Evolutionary conservation across 2,329 filamentous ascomycete genomes (phyloP), one percentile per base, ranked within the genome.

Genomic region (Diaporthe humulicola): DNA sequence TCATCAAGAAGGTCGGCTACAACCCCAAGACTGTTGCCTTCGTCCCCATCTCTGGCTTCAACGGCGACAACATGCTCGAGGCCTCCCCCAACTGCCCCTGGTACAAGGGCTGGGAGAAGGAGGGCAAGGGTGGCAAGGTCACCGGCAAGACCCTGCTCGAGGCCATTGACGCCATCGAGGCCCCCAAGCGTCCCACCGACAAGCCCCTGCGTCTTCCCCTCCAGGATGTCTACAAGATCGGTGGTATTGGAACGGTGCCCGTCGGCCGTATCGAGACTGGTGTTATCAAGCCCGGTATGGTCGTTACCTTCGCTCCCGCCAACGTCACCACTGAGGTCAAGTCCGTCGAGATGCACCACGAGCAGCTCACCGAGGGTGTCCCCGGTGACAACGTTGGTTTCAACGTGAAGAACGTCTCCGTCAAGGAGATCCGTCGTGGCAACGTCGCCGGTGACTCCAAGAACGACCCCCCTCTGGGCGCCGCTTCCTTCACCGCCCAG

Each of bases 1-100:
- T 98, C 95, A 98, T 99, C 95, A 99, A 98, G 96, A 98, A 99
- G 95, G 96, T 98, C 89, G 97, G 97, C 88, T 99, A 96, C 95
- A 98, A 98, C 95, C 96, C 97, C 91, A 98, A 98, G 95, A 88
- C 90, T 83, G 96, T 98, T 86, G 91, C 96, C 83, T 99, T 99
- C 92, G 97, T 99, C 85, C 97, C 97, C 86, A 98, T 99, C 94
- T 98, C 97, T 84, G 97, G 97, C 83, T 99, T 99, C 95, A 94
- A 99, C 93, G 97, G 97, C 87, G 97, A 99, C 94, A 99, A 99
- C 95, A 99, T 99, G 97, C 93, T 99, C 79, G 88, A 94, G 76
- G 79, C 88, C 85, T 97, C 96, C 89, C 77, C 89, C 91, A 98
- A 98, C 94, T 95, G 93, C 93, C 94, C 96, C 87, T 99, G 97